A percentile compares a stretch with the other conserved stretches of the same genome.
Conservation (phyloP, 345 rosid species). For the Lepidium didymum region DNA sequence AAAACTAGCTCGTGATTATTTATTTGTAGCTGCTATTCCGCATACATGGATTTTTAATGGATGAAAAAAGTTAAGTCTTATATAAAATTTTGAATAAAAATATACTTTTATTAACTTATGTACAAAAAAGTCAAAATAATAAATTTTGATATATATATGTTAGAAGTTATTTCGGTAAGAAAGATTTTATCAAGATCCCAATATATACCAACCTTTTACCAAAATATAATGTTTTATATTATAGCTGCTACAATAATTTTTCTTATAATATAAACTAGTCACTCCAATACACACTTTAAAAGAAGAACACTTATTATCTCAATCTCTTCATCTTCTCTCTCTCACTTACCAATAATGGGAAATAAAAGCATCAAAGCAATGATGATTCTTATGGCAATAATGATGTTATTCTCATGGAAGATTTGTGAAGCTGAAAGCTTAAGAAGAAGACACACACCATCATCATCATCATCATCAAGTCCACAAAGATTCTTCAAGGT, state of each 20-base stretch:
- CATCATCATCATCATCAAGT: slow-evolving; percentile 23
- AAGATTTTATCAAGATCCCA: background rate
- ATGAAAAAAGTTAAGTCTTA: too few species aligned
- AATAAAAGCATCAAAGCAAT: slow-evolving; percentile 12
- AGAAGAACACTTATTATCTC: slow-evolving; percentile 14
- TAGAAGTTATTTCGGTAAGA: background rate
- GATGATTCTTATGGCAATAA: slow-evolving; percentile 13
- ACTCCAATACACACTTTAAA: slow-evolving; percentile 3
- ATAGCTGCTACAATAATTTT: background rate
- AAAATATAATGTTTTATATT: background rate
- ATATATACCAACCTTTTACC: background rate
- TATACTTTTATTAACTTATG: too few species aligned
- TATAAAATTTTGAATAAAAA: too few species aligned
- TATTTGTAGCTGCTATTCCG: too few species aligned
- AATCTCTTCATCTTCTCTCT: background rate
- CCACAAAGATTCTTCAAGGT: slow-evolving; percentile 30
- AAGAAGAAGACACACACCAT: slow-evolving; percentile 19
- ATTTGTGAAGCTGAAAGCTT: slow-evolving; percentile 20
- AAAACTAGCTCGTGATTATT: too few species aligned
- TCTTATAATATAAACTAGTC: slow-evolving; percentile 11
- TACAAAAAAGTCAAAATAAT: background rate
- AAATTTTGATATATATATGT: background rate
- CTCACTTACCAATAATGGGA: slow-evolving; percentile 9
- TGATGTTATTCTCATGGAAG: slow-evolving; percentile 20
- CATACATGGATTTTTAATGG: too few species aligned